phyloP scores from a whole-genome alignment of 495 filamentous ascomycete genomes.

The Talaromyces liani region DNA sequence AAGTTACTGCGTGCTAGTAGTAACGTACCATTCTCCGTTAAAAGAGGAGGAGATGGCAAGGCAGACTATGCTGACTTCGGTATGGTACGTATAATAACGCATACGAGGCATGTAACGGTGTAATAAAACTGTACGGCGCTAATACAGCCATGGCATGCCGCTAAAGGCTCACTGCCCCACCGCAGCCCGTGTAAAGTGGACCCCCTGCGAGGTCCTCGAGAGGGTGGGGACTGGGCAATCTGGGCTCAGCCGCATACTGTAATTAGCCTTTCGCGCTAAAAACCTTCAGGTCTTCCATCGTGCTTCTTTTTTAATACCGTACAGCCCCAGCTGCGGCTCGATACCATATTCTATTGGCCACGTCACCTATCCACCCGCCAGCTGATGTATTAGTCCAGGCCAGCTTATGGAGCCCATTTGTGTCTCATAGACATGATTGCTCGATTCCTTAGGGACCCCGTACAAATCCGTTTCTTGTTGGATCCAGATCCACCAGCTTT shows the following conservation, averaged over 20 bases:
- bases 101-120: not conserved
- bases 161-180: not conserved
- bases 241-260: slow-evolving; percentile 6
- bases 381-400: slow-evolving; percentile 5
- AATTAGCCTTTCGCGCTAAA: slow-evolving; percentile 4
- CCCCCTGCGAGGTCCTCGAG: not conserved
- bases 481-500: not conserved
- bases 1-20: not conserved
- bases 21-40: not conserved
- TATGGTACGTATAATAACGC: not conserved
- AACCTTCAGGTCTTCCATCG: slow-evolving; percentile 1
- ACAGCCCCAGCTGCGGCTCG: slow-evolving; percentile 4
- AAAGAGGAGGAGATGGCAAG: not conserved
- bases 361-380: not conserved
- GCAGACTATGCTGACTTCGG: not conserved
- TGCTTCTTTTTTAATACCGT: slow-evolving; percentile 5
- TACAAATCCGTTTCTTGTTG: not conserved
- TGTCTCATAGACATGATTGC: not conserved
- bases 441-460: not conserved
- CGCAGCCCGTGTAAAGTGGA: not conserved
- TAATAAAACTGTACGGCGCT: not conserved
- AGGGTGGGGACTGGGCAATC: not conserved
- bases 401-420: not conserved
- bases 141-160: not conserved
- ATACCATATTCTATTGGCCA: not conserved